Base-by-base conservation (phyloP, 2,329 filamentous ascomycete species). In the Penicillium fuscoglaucum region DNA sequence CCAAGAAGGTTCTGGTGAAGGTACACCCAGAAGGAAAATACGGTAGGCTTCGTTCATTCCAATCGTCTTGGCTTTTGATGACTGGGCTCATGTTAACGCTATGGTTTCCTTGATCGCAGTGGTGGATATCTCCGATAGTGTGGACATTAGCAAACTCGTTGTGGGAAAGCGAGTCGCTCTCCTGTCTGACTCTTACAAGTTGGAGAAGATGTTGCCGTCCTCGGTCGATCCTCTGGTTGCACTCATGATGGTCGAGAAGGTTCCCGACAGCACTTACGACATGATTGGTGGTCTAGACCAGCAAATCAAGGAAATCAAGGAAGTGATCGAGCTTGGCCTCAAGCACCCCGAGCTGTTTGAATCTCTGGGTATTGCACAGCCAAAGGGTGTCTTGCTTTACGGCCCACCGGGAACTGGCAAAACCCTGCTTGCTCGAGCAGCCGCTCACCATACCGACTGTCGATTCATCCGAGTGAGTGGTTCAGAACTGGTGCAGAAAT, bases 221-320 rank as follows among this genome's bases (percentile, higher is more conserved):
- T 99, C 95, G 21, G 95, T 99, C 73, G 95, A 99, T 74, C 95
- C 95, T 39, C 89, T 99, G 58, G 95, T 99, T 57, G 99, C 95
- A 37, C 90, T 99, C 75, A 99, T 99, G 95, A 99, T 99, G 95
- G 95, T 99, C 52, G 95, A 99, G 76, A 99, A 99, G 84, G 95
- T 99, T 17, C 95, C 95, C 17, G 95, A 99, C 83, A 97, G 92
- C 81, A 99, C 95, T 74, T 99, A 99, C 83, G 95, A 99, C 80
- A 99, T 99, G 95, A 99, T 99, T 76, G 95, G 95, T 79, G 95
- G 95, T 67, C 82, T 99, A 62, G 95, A 99, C 75, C 93, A 99
- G 77, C 95, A 99, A 76, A 98, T 99, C 82, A 98, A 99, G 82
- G 95, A 99, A 76, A 99, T 99, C 83, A 99, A 99, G 81, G 95